A percentile compares a stretch with the other conserved stretches of the same genome.
These are phyloP conservation scores for Macrocybe gigantea DNA, from an alignment of 768 basidiomycete genomes.

Conservation along the genomic window DNA sequence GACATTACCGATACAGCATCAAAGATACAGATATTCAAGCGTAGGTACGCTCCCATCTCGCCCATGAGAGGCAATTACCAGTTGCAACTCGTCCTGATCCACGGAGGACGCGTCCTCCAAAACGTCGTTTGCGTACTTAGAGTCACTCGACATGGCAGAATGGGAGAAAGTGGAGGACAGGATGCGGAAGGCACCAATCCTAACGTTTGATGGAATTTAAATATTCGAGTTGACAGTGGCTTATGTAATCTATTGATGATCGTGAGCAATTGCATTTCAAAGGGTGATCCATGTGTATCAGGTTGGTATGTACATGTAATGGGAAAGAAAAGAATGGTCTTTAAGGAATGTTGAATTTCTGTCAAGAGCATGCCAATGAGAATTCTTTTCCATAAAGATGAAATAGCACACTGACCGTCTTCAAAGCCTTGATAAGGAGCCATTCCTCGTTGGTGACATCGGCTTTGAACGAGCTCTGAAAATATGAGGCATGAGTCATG, in stretches of 20 bases:
- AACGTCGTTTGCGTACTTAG: slow-evolving; percentile 17
- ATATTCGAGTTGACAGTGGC: no score
- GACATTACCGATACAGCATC: slow-evolving; percentile 65
- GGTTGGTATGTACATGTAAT: not conserved
- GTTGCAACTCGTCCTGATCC: slow-evolving; percentile 38
- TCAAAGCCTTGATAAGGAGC: slow-evolving; percentile 85
- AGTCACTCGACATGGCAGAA: slow-evolving; percentile 16
- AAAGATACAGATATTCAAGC: slow-evolving; percentile 12
- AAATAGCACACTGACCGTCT: slow-evolving; percentile 47
- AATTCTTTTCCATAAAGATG: not conserved
- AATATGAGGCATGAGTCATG: slow-evolving; percentile 2
- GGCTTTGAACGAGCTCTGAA: slow-evolving; percentile 76
- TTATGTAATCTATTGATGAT: no score
- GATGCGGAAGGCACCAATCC: not conserved
- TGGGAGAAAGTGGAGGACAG: not conserved
- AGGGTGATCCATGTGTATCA: not conserved
- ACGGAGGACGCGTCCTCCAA: slow-evolving; percentile 16
- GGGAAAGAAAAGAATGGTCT: not conserved
- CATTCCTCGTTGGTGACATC: slow-evolving; percentile 91
- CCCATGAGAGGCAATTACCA: slow-evolving; percentile 33
- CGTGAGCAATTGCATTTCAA: not conserved
- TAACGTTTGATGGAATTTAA: no score
- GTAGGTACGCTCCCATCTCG: slow-evolving; percentile 19
- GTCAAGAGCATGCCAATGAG: not conserved
- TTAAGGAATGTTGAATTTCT: slow-evolving; percentile 27